These are phyloP conservation scores for Cymbopogon flexuosus DNA, from an alignment of 202 grass and related monocot genomes.

Conservation along the genomic window DNA sequence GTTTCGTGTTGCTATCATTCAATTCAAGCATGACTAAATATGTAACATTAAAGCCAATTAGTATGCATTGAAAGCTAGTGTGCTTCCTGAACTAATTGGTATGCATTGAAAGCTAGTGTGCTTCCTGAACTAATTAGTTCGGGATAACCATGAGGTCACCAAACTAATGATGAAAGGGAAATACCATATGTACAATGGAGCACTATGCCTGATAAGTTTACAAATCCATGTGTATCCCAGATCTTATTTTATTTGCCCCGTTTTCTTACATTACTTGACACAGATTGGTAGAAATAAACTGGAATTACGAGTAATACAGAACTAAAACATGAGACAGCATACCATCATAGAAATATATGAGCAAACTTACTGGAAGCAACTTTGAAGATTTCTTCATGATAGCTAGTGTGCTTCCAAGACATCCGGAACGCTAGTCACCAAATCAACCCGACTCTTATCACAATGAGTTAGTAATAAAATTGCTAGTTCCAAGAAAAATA, in stretches of 20 bases:
- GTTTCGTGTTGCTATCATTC: too few relatives aligned
- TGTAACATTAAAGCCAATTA: too few relatives aligned
- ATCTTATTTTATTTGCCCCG: background rate
- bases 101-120: too few relatives aligned
- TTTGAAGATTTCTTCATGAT: conserved; percentile 90
- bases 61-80: too few relatives aligned
- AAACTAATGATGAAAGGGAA: conserved; percentile 10
- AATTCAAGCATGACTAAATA: too few relatives aligned
- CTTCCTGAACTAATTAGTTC: too few relatives aligned
- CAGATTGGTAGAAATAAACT: conserved; percentile 10
- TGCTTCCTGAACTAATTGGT: too few relatives aligned
- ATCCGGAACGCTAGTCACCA: conserved; percentile 58
- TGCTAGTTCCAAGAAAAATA: background rate
- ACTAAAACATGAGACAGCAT: background rate
- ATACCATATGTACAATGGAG: background rate
- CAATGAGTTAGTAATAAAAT: conserved; percentile 18
- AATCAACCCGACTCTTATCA: background rate
- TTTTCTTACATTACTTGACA: background rate
- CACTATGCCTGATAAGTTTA: background rate
- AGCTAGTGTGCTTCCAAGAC: conserved; percentile 71
- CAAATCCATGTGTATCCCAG: background rate
- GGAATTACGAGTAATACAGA: background rate
- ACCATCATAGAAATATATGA: conserved; percentile 18
- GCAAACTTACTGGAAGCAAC: conserved; percentile 66
- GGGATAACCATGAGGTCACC: background rate